A percentile compares a stretch with the other conserved stretches of the same genome.
Evolutionary conservation across 1,139 yeast species (phyloP).

Genomic region (Blastobotrys aristatus): DNA sequence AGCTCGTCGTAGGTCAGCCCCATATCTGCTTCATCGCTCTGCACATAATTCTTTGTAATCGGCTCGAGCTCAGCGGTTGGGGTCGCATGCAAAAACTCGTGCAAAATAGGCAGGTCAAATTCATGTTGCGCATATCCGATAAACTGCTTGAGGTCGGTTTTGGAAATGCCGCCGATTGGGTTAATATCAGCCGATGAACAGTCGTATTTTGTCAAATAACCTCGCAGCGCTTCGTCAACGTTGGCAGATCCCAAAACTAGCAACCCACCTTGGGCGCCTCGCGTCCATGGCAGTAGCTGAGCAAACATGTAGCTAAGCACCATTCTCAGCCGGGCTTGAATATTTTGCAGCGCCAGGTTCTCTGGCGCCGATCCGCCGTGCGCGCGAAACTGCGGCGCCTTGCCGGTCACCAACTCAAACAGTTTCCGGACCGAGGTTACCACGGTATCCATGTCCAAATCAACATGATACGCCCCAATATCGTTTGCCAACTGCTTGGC

Average conservation of each 20-base stretch:
- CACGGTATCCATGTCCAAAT: slow-evolving; percentile 82
- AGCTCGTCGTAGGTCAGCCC: slow-evolving; percentile 96
- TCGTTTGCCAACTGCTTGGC: slow-evolving; percentile 71
- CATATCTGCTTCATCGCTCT: slow-evolving; percentile 96
- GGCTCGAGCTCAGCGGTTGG: slow-evolving; percentile 99
- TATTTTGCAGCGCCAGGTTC: slow-evolving; percentile 89
- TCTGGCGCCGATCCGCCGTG: slow-evolving; percentile 93
- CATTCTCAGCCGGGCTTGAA: slow-evolving; percentile 95
- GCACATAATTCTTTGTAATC: slow-evolving; percentile 83
- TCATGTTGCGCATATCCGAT: slow-evolving; percentile 69
- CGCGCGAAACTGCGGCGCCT: slow-evolving; percentile 77
- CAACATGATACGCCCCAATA: slow-evolving; percentile 86
- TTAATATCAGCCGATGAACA: slow-evolving; percentile 95
- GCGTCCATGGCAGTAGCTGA: slow-evolving; percentile 90
- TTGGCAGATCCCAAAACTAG: slow-evolving; percentile 93
- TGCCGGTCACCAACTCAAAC: slow-evolving; percentile 87
- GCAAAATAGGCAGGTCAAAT: slow-evolving; percentile 71
- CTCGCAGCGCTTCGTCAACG: slow-evolving; percentile 95
- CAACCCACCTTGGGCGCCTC: slow-evolving; percentile 70
- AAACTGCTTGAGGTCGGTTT: slow-evolving; percentile 81
- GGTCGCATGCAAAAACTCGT: slow-evolving; percentile 76
- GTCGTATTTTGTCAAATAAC: slow-evolving; percentile 93
- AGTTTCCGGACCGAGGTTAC: slow-evolving; percentile 69
- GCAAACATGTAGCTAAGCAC: slow-evolving; percentile 90
- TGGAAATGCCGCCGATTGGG: slow-evolving; percentile 96